These are phyloP conservation scores for Colletotrichum sp. DNA, from an alignment of 2,329 filamentous ascomycete genomes.

Conservation along the genomic window DNA sequence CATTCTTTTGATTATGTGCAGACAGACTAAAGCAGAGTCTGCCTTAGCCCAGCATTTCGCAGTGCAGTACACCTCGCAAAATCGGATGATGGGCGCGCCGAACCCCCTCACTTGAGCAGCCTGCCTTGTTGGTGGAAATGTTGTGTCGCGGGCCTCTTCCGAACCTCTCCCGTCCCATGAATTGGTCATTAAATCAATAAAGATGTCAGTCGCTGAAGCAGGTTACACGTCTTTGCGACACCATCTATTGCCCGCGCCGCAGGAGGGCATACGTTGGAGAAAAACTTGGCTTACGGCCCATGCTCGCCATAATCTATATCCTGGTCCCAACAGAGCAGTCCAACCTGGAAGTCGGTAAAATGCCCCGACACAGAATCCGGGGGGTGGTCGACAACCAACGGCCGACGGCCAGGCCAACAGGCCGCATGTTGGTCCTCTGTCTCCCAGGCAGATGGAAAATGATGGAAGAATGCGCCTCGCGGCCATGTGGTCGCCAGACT, in stretches of 20 bases:
- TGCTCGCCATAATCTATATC: neutral
- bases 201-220: neutral
- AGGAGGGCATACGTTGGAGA: neutral
- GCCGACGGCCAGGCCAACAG: neutral
- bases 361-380: neutral
- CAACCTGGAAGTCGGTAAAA: neutral
- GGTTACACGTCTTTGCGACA: neutral
- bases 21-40: neutral
- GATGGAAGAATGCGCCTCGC: neutral
- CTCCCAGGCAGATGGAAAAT: neutral
- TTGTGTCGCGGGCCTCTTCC: neutral
- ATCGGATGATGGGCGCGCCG: neutral
- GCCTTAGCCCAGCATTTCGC: neutral
- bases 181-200: neutral
- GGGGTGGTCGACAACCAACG: neutral
- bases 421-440: neutral
- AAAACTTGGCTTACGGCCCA: neutral
- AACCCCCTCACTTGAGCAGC: neutral
- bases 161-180: neutral
- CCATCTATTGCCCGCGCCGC: neutral
- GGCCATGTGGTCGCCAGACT: neutral
- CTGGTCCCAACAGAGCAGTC: neutral
- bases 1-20: neutral
- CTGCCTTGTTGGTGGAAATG: neutral
- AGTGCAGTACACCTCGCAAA: neutral